phyloP scores from a whole-genome alignment of 1,284 basidiomycete species.

The Cryptococcus sp. region DNA sequence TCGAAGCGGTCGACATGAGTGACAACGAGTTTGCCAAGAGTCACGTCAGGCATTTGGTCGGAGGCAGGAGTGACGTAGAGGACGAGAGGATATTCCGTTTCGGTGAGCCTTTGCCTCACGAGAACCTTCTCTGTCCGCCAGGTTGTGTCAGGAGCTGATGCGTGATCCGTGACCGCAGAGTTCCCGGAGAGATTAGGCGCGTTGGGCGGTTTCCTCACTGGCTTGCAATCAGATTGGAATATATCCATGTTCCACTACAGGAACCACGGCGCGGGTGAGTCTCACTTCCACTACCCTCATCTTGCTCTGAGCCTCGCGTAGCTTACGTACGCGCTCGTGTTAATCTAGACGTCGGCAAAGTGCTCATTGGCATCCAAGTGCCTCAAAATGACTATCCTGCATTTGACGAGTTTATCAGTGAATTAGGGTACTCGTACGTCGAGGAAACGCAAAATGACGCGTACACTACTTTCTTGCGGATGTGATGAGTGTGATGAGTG shows the following conservation, averaged over 20 bases:
- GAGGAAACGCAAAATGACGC: slow-evolving; percentile 92
- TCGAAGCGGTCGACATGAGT: slow-evolving; percentile 85
- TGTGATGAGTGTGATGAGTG: slow-evolving; percentile 9
- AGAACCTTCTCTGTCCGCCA: background rate
- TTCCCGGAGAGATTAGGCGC: slow-evolving; percentile 96
- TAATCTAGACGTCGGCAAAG: slow-evolving; percentile 78
- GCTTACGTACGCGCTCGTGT: background rate
- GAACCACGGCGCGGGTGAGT: slow-evolving; percentile 89
- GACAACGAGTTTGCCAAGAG: slow-evolving; percentile 95
- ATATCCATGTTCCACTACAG: slow-evolving; percentile 96
- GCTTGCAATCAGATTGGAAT: slow-evolving; percentile 85
- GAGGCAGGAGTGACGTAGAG: slow-evolving; percentile 72
- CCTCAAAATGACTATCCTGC: slow-evolving; percentile 64
- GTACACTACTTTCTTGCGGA: slow-evolving; percentile 71
- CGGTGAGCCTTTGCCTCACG: slow-evolving; percentile 60
- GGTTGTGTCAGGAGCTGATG: background rate
- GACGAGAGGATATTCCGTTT: slow-evolving; percentile 93
- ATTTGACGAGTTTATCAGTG: slow-evolving; percentile 74
- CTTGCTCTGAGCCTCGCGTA: background rate
- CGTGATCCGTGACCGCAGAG: slow-evolving; percentile 58
- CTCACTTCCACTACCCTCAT: slow-evolving; percentile 2
- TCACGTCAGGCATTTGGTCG: slow-evolving; percentile 92
- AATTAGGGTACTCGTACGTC: slow-evolving; percentile 81
- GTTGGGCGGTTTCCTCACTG: slow-evolving; percentile 81
- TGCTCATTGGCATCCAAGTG: slow-evolving; percentile 92